These are phyloP conservation scores for Sporothrix brasiliensis DNA, from an alignment of 2,329 filamentous ascomycete genomes.

Conservation along the genomic window DNA sequence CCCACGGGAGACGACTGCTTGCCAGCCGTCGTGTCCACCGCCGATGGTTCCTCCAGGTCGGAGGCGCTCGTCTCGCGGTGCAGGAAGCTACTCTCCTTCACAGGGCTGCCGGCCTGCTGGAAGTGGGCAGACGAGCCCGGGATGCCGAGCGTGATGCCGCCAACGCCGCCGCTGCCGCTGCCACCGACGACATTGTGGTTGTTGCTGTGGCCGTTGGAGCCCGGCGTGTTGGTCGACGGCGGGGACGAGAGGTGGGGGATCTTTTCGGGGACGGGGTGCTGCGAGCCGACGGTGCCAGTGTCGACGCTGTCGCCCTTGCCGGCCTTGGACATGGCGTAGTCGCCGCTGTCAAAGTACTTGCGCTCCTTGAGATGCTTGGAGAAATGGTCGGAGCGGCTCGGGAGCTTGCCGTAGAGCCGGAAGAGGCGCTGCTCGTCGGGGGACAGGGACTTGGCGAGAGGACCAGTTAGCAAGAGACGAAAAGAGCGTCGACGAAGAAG, in stretches of 20 bases:
- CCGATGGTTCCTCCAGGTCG: slow-evolving; percentile 44
- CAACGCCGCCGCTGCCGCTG: slow-evolving; percentile 41
- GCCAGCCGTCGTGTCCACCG: slow-evolving; percentile 36
- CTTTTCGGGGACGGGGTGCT: slow-evolving; percentile 93
- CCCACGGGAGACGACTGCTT: slow-evolving; percentile 28
- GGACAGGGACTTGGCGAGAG: slow-evolving; percentile 72
- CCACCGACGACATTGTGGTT: slow-evolving; percentile 25
- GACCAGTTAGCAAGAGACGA: neutral
- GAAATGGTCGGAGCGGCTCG: slow-evolving; percentile 92
- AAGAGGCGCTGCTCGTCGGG: slow-evolving; percentile 96
- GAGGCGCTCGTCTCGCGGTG: slow-evolving; percentile 78
- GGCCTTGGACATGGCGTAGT: slow-evolving; percentile 95
- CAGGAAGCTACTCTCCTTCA: slow-evolving; percentile 88
- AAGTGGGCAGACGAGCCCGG: slow-evolving; percentile 48
- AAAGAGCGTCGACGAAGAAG: neutral
- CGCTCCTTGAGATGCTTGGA: slow-evolving; percentile 99
- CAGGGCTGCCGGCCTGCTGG: slow-evolving; percentile 71
- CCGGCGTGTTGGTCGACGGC: slow-evolving; percentile 44
- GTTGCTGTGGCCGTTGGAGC: slow-evolving; percentile 34
- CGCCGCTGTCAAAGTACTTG: slow-evolving; percentile 97
- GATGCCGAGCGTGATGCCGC: slow-evolving; percentile 48
- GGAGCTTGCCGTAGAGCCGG: slow-evolving; percentile 96
- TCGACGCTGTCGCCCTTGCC: slow-evolving; percentile 94
- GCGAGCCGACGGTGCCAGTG: slow-evolving; percentile 88
- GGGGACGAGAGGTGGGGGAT: slow-evolving; percentile 85